A percentile compares a stretch with the other conserved stretches of the same genome.
phyloP scores from a whole-genome alignment of 2,329 filamentous ascomycete genomes.

The Emmonsia crescens region DNA sequence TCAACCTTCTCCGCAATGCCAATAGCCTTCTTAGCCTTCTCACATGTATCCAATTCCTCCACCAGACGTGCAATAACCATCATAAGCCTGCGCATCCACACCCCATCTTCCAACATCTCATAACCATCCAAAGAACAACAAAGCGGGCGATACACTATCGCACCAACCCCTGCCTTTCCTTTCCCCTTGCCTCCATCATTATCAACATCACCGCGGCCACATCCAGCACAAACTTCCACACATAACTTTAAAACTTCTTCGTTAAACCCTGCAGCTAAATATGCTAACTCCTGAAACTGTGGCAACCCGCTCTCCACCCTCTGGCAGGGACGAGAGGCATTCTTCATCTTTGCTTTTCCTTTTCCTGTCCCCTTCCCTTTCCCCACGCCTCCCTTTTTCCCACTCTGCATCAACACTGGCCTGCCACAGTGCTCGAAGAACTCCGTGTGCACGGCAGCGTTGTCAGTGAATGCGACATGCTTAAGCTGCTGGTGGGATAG shows the following conservation, averaged over 20 bases:
- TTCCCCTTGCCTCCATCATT: background rate
- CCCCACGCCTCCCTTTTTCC: background rate
- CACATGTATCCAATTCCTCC: conserved; percentile 6
- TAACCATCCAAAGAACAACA: conserved; percentile 11
- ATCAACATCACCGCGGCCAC: background rate
- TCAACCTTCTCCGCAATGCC: conserved; percentile 6
- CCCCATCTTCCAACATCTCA: conserved; percentile 8
- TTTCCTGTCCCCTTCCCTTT: background rate
- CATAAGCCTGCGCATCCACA: conserved; percentile 10
- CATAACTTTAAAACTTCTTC: conserved; percentile 9
- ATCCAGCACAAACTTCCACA: conserved; percentile 7
- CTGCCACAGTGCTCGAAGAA: conserved; percentile 4
- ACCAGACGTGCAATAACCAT: conserved; percentile 9
- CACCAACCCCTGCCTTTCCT: background rate
- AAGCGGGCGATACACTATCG: conserved; percentile 9
- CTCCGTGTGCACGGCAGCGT: conserved; percentile 2
- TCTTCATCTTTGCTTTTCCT: background rate
- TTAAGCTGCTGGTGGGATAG: background rate
- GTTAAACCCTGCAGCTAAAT: conserved; percentile 8
- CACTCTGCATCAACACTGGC: background rate
- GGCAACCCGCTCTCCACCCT: background rate
- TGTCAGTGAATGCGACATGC: conserved; percentile 6
- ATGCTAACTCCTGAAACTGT: conserved; percentile 7
- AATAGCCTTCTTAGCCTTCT: conserved; percentile 9
- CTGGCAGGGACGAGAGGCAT: background rate